Evolutionary conservation across 352 stramenopile species (phyloP).

Genomic region (Phytophthora nicotianae): DNA sequence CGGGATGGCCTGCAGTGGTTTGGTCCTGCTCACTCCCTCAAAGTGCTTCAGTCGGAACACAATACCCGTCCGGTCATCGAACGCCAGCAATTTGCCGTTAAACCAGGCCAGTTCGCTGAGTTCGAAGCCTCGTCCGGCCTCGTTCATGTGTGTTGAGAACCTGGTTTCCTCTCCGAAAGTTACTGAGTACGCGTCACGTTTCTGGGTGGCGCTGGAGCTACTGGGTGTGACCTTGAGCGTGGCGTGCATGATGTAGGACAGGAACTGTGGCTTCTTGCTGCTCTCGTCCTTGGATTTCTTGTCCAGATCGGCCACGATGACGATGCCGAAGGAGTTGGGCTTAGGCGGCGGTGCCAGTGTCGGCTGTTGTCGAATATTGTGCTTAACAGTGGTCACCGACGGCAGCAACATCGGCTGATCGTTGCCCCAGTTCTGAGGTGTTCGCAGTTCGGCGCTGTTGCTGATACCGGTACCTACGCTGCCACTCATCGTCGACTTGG

Average conservation of each 20-base stretch:
- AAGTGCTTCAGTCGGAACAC: slow-evolving; percentile 97
- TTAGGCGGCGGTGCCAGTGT: slow-evolving; percentile 34
- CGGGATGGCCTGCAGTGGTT: slow-evolving; percentile 89
- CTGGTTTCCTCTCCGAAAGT: slow-evolving; percentile 69
- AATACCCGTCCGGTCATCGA: slow-evolving; percentile 98
- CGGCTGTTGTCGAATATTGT: slow-evolving; percentile 41
- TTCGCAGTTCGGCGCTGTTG: slow-evolving; percentile 18
- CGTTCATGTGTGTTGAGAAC: slow-evolving; percentile 90
- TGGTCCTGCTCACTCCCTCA: slow-evolving; percentile 47
- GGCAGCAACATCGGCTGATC: slow-evolving; percentile 24
- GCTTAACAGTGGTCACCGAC: slow-evolving; percentile 9
- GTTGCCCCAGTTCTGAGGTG: slow-evolving; percentile 37
- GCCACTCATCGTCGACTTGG: slow-evolving; percentile 43
- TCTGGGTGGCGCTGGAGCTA: slow-evolving; percentile 38
- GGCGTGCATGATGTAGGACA: slow-evolving; percentile 92
- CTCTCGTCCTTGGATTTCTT: slow-evolving; percentile 90
- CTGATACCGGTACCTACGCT: slow-evolving; percentile 2
- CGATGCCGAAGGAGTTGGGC: slow-evolving; percentile 83
- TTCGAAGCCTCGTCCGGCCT: slow-evolving; percentile 96
- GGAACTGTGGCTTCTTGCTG: slow-evolving; percentile 91
- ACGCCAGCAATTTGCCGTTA: slow-evolving; percentile 91
- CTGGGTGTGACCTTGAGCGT: slow-evolving; percentile 76
- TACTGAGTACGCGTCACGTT: slow-evolving; percentile 62
- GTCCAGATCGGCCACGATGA: slow-evolving; percentile 96
- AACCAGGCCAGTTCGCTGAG: slow-evolving; percentile 94